Conservation (phyloP, 2,329 filamentous ascomycete species). For the Pyricularia sp. region DNA sequence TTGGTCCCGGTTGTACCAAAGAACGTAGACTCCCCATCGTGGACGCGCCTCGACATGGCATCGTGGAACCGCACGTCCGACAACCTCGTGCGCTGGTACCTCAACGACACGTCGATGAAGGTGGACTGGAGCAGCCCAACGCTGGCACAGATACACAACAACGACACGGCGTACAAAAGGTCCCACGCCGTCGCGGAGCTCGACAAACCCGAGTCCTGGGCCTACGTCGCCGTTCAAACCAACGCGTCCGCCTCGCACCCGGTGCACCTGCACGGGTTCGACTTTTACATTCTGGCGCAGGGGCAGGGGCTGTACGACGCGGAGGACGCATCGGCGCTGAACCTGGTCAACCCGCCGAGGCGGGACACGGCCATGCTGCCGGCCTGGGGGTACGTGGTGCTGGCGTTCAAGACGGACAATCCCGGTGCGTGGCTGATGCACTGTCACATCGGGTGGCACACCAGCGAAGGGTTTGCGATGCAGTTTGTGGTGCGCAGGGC, state of each 20-base stretch:
- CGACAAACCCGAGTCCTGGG: constrained; percentile 31
- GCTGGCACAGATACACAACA: constrained; percentile 14
- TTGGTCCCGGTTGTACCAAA: neutral
- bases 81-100: constrained; percentile 5
- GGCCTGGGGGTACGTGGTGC: constrained; percentile 26
- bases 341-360: constrained; percentile 43
- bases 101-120: constrained; percentile 21
- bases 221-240: constrained; percentile 42
- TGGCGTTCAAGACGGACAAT: constrained; percentile 42
- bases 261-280: constrained; percentile 56
- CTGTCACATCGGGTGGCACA: constrained; percentile 36
- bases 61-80: neutral
- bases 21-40: neutral
- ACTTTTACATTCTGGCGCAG: constrained; percentile 46
- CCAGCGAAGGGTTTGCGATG: constrained; percentile 11
- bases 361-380: constrained; percentile 37
- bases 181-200: constrained; percentile 20
- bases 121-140: constrained; percentile 22
- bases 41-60: neutral
- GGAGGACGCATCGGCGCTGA: constrained; percentile 41
- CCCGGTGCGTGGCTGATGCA: constrained; percentile 46
- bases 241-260: constrained; percentile 38
- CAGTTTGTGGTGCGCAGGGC: constrained; percentile 14
- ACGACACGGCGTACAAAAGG: constrained; percentile 12
- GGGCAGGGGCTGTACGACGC: constrained; percentile 37